Evolutionary conservation across 2,329 filamentous ascomycete species (phyloP).

Genomic region (Pseudogymnoascus sp.): DNA sequence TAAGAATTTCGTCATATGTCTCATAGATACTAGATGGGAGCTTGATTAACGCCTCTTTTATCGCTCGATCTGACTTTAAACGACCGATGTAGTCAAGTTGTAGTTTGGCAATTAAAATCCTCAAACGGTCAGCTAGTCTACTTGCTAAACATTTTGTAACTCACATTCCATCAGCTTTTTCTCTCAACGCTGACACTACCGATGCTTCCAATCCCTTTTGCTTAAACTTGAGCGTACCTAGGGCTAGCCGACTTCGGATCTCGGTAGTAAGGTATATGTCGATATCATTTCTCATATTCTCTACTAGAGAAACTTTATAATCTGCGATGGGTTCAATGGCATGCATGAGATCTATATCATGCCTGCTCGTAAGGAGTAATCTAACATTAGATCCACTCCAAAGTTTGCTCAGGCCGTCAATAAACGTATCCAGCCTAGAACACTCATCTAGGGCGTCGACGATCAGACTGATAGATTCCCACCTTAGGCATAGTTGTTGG

Average conservation of each 20-base stretch:
- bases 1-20: constrained; percentile 15
- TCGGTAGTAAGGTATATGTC: constrained; percentile 10
- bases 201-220: constrained; percentile 4
- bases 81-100: constrained; percentile 14
- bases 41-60: constrained; percentile 3
- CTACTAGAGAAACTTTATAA: constrained; percentile 7
- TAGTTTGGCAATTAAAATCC: constrained; percentile 13
- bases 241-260: neutral
- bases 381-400: constrained; percentile 6
- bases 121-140: neutral
- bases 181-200: constrained; percentile 4
- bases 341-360: constrained; percentile 2
- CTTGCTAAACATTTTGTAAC: neutral
- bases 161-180: constrained; percentile 13
- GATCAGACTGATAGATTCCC: constrained; percentile 1
- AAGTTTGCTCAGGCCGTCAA: neutral
- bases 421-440: neutral
- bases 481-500: neutral
- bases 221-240: constrained; percentile 10
- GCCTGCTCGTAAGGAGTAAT: constrained; percentile 12
- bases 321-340: constrained; percentile 7
- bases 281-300: constrained; percentile 14
- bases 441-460: constrained; percentile 12
- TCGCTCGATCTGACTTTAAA: constrained; percentile 10
- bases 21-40: constrained; percentile 9